Percentiles rank a stretch among this genome's conserved stretches.
Evolutionary conservation across 2,329 filamentous ascomycete species (phyloP).

Genomic region (Diaporthe vexans): DNA sequence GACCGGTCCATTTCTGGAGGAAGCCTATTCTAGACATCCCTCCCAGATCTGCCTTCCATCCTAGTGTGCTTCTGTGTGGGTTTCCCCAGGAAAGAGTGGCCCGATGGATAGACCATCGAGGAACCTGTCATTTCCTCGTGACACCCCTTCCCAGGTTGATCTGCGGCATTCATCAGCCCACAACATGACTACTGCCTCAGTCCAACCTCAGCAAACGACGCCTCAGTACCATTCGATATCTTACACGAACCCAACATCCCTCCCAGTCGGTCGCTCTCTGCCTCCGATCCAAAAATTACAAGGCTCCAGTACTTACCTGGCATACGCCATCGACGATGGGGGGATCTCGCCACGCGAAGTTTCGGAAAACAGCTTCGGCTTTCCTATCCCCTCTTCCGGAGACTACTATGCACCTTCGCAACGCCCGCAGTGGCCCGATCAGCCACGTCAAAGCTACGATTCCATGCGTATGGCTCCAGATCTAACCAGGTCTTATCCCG

Average conservation of each 20-base stretch:
- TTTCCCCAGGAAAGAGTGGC: background rate
- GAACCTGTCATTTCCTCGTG: background rate
- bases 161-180: background rate
- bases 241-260: background rate
- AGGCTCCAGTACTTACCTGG: background rate
- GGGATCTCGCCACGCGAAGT: background rate
- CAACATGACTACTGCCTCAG: background rate
- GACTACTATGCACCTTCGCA: background rate
- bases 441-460: background rate
- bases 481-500: background rate
- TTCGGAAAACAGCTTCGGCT: background rate
- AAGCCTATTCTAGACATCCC: background rate
- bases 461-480: background rate
- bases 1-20: background rate
- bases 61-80: background rate
- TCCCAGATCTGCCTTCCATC: background rate
- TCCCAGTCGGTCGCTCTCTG: constrained; percentile 2
- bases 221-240: background rate
- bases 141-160: background rate
- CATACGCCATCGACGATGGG: background rate
- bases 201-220: background rate
- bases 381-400: background rate
- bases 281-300: constrained; percentile 25
- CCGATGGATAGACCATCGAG: background rate
- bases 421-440: background rate